These are phyloP conservation scores for Rosa multiflora DNA, from an alignment of 306 rosid genomes.

Conservation along the genomic window DNA sequence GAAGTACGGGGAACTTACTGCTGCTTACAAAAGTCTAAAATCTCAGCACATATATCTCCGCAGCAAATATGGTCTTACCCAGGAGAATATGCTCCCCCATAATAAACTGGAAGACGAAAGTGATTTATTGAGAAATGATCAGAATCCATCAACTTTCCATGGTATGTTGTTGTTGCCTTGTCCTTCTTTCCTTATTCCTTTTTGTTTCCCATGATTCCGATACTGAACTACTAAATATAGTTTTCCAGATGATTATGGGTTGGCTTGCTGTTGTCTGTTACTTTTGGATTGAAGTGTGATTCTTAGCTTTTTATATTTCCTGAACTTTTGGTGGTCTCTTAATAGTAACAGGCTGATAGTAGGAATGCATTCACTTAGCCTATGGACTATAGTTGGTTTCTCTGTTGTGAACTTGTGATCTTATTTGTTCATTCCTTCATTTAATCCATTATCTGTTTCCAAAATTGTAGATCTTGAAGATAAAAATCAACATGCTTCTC, in stretches of 20 bases:
- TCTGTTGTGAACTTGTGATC: constrained; percentile 6
- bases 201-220: neutral
- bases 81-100: constrained; percentile 47
- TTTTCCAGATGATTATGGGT: neutral
- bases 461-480: constrained; percentile 42
- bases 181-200: constrained; percentile 4
- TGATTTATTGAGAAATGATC: constrained; percentile 32
- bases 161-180: constrained; percentile 41
- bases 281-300: neutral
- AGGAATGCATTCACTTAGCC: neutral
- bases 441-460: constrained; percentile 11
- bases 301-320: neutral
- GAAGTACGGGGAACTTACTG: constrained; percentile 36
- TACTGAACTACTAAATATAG: neutral
- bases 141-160: constrained; percentile 36
- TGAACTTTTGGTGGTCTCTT: neutral
- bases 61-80: constrained; percentile 53
- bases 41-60: constrained; percentile 65
- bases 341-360: neutral
- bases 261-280: neutral
- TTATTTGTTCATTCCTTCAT: constrained; percentile 11
- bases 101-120: constrained; percentile 36
- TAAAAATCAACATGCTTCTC: constrained; percentile 38
- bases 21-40: constrained; percentile 63
- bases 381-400: neutral